Percentiles rank a stretch among this genome's conserved stretches.
Conservation (phyloP, 345 rosid genomes). For the Garcia nutans region DNA sequence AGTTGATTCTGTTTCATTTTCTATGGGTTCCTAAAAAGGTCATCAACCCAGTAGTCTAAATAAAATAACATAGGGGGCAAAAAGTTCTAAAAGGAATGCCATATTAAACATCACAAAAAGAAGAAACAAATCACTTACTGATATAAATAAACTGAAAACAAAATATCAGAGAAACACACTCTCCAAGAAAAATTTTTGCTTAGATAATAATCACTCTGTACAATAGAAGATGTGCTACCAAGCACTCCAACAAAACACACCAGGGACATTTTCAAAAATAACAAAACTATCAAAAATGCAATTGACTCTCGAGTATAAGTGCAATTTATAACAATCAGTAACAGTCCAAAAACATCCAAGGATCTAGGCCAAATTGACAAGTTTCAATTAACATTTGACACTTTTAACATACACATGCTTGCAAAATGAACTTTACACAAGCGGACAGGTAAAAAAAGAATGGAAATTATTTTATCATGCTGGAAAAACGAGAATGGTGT, state of each 20-base stretch:
- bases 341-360: background rate
- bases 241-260: background rate
- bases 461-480: background rate
- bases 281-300: background rate
- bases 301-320: background rate
- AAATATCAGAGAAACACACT: background rate
- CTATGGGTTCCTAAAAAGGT: background rate
- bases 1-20: background rate
- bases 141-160: background rate
- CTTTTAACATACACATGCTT: background rate
- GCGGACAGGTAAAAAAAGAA: background rate
- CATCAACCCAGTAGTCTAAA: background rate
- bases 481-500: background rate
- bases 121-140: background rate
- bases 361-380: background rate
- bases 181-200: no score
- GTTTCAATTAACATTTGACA: background rate
- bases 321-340: background rate
- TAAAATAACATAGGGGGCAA: background rate
- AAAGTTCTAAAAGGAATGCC: background rate
- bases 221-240: background rate
- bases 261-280: background rate
- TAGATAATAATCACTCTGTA: background rate
- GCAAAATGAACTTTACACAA: background rate
- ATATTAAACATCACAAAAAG: background rate